phyloP scores from a whole-genome alignment of 2,329 filamentous ascomycete species.

The Chaetomium globosum region DNA sequence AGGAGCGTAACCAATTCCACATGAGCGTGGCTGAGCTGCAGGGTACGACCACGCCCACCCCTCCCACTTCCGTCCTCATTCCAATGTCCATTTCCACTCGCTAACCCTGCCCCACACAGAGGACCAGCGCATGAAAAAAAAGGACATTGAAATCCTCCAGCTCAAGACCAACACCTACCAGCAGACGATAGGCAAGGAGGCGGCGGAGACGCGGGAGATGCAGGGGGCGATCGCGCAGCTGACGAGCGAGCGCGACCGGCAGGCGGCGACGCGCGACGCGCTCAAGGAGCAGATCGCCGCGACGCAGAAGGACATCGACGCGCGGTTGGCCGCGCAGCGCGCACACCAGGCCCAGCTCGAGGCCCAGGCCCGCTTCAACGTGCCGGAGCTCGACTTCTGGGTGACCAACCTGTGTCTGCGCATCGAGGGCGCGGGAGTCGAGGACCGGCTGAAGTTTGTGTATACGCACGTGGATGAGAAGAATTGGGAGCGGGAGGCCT shows the following conservation, averaged over 20 bases:
- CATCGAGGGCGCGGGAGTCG: constrained; percentile 84
- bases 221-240: constrained; percentile 63
- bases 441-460: constrained; percentile 85
- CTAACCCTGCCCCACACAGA: constrained; percentile 55
- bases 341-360: constrained; percentile 75
- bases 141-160: constrained; percentile 80
- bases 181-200: constrained; percentile 74
- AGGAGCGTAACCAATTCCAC: constrained; percentile 92
- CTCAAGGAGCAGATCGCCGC: constrained; percentile 65
- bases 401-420: constrained; percentile 83
- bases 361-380: constrained; percentile 82
- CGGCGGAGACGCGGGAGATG: constrained; percentile 76
- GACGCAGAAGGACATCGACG: constrained; percentile 70
- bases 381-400: constrained; percentile 95
- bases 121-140: constrained; percentile 86
- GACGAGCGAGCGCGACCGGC: constrained; percentile 61
- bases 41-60: constrained; percentile 57
- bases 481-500: constrained; percentile 85
- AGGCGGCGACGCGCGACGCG: constrained; percentile 58
- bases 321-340: constrained; percentile 69
- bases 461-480: constrained; percentile 85
- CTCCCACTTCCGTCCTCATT: no score
- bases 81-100: no score
- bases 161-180: constrained; percentile 71
- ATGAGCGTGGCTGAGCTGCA: constrained; percentile 87